Evolutionary conservation across 2,329 filamentous ascomycete species (phyloP), one percentile per base, ranked within the genome.

Genomic region (Hypoxylon sp.): DNA sequence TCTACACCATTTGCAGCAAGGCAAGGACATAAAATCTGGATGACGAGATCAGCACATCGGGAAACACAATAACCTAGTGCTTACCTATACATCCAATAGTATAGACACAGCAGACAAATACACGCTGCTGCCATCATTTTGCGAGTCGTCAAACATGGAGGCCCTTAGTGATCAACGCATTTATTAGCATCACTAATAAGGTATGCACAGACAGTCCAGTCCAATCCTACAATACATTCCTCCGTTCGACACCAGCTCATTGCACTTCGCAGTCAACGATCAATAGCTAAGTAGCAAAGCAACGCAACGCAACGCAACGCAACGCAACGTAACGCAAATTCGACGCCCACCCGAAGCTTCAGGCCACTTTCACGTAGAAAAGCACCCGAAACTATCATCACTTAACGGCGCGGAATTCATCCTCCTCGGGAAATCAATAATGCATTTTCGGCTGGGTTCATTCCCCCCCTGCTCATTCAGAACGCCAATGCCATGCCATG

Each of bases 401-500:
- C 17, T 8, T 39, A 39, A n/a, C n/a, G 17, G 39, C 39, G 22
- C 10, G 39, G 17, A 44, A n/a, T 9, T n/a, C 17, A 11, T 44
- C 17, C 13, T 39, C 17, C 11, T 22, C 8, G 39, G 14, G 17
- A 11, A 22, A 22, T 44, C 39, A 19, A 6, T 13, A 53, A 47
- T 9, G 52, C 51, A 61, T 48, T 60, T 57, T 61, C 19, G 51
- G 24, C 35, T 5, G 42, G 24, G 14, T 8, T 58, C 59, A 55
- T 62, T 22, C 39, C 59, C 52, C 57, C 44, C 26, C 42, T 17
- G 5, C 33, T 48, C 14, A 5, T 53, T 44, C 58, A 55, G 6
- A 69, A 66, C 66, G 63, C 67, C 63, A 17, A 58, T 62, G 63
- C 58, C 46, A 52, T 66, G 63, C 44, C 50, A 53, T 53, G 62